Conservation (phyloP, 345 rosid genomes). For the Pugionium dolabratum region DNA sequence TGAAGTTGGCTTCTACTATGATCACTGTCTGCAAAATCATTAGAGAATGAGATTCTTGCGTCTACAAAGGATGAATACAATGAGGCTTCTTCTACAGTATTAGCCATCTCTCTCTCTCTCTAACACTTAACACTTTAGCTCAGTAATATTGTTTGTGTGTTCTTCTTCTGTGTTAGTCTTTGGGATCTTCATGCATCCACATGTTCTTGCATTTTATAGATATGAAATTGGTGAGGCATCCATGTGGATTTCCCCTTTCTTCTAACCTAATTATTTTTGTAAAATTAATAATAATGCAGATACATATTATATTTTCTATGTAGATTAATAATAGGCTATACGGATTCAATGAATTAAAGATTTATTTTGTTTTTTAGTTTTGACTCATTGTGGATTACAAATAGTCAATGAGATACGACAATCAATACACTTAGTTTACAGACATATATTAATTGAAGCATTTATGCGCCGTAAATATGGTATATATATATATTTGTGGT, state of each 20-base stretch:
- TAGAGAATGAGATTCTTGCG: slow-evolving; percentile 93
- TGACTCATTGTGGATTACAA: slow-evolving; percentile 22
- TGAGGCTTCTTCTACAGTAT: slow-evolving; percentile 45
- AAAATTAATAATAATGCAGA: neutral
- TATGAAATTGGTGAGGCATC: slow-evolving; percentile 26
- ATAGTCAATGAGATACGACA: slow-evolving; percentile 13
- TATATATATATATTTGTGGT: neutral
- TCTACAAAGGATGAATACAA: slow-evolving; percentile 55
- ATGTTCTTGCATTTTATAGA: slow-evolving; percentile 40
- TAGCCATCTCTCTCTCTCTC: slow-evolving; percentile 32
- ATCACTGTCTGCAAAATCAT: slow-evolving; percentile 62
- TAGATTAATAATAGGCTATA: neutral
- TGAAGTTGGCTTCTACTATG: slow-evolving; percentile 7
- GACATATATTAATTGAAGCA: slow-evolving; percentile 19
- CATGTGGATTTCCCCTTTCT: slow-evolving; percentile 32
- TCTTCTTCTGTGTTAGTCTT: slow-evolving; percentile 8
- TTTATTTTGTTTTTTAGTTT: slow-evolving; percentile 15
- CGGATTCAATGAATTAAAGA: slow-evolving; percentile 27
- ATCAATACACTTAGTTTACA: slow-evolving; percentile 8
- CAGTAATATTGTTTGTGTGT: neutral
- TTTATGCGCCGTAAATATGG: slow-evolving; percentile 28
- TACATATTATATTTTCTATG: neutral
- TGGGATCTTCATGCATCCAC: slow-evolving; percentile 34
- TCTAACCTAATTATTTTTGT: neutral
- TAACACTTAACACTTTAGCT: neutral